Evolutionary conservation across 805 yeast genomes (phyloP).

Genomic region (Metschnikowia aberdeeniae): DNA sequence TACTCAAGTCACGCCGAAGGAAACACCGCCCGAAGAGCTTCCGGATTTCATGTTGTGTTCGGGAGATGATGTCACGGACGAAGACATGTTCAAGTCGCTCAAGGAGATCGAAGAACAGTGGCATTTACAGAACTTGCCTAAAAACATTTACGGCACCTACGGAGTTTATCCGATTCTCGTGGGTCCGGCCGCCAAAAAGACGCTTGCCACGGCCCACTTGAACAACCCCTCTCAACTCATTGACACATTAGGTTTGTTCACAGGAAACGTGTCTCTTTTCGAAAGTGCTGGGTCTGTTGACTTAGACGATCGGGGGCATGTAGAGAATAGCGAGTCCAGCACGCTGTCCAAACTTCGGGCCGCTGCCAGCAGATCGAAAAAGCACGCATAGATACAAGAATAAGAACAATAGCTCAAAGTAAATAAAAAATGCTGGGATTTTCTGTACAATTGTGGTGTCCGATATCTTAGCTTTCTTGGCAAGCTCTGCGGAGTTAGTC

Average conservation of each 20-base stretch:
- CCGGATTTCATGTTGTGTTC: conserved; percentile 87
- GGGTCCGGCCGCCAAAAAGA: conserved; percentile 85
- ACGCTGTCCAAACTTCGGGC: conserved; percentile 37
- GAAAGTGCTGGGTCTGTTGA: conserved; percentile 76
- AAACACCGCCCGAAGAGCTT: conserved; percentile 39
- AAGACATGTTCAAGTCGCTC: conserved; percentile 89
- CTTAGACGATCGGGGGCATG: conserved; percentile 74
- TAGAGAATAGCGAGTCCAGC: conserved; percentile 45
- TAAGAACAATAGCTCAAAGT: neutral
- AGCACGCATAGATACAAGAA: conserved; percentile 3
- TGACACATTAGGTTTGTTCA: conserved; percentile 74
- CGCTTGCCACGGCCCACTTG: conserved; percentile 81
- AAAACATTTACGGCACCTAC: conserved; percentile 47
- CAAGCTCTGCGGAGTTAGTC: too few species aligned
- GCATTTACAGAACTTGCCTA: conserved; percentile 39
- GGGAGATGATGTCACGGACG: conserved; percentile 97
- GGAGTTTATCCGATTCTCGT: conserved; percentile 85
- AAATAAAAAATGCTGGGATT: too few species aligned
- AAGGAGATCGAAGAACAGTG: conserved; percentile 55
- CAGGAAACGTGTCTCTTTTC: conserved; percentile 75
- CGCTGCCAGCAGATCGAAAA: conserved; percentile 10
- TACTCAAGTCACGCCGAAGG: conserved; percentile 20
- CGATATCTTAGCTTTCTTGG: too few species aligned
- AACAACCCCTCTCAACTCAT: conserved; percentile 80
- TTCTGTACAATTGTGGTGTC: too few species aligned